Evolutionary conservation across 768 basidiomycete genomes (phyloP), one percentile per base, ranked within the genome.

Genomic region (Aureoboletus auriporus): DNA sequence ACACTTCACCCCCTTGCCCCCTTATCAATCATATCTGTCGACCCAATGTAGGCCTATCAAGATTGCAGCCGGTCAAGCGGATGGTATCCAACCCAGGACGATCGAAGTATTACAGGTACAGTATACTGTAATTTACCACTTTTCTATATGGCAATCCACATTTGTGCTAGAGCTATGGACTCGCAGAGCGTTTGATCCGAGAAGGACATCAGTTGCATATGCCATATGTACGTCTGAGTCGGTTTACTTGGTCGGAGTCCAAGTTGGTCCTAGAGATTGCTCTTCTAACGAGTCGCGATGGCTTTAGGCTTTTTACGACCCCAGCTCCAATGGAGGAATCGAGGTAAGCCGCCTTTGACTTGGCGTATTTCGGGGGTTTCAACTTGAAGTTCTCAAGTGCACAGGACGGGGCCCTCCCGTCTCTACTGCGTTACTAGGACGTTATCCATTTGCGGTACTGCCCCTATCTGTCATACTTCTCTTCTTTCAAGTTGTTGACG

Each of bases 221-320:
- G 20, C 20, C 20, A 2, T 23, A 23, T 23, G 20, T 23, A 23
- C 20, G 20, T 23, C 20, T 4, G 20, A 23, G 20, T 23, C 20
- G 20, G 20, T 23, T 23, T 23, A 23, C 20, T 23, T 23, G 20
- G 20, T 23, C 20, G 20, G n/a, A n/a, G n/a, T n/a, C n/a, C n/a
- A n/a, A n/a, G n/a, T n/a, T n/a, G n/a, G n/a, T n/a, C n/a, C n/a
- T 23, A 23, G 20, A 23, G 20, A 4, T 23, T 4, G 20, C 2
- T 23, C 20, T 23, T 23, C 20, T 23, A 23, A 23, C 4, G 20
- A 23, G 20, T 4, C 20, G 20, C 20, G 20, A 23, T 23, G 20
- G 20, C 4, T 23, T 23, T 2, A 89, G 87, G 82, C 86, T 4
- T 88, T 89, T 63, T 89, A 89, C 55, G 82, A 86, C 54, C 86